phyloP scores from a whole-genome alignment of 108 stramenopile species.

The Cylindrotheca closterium region DNA sequence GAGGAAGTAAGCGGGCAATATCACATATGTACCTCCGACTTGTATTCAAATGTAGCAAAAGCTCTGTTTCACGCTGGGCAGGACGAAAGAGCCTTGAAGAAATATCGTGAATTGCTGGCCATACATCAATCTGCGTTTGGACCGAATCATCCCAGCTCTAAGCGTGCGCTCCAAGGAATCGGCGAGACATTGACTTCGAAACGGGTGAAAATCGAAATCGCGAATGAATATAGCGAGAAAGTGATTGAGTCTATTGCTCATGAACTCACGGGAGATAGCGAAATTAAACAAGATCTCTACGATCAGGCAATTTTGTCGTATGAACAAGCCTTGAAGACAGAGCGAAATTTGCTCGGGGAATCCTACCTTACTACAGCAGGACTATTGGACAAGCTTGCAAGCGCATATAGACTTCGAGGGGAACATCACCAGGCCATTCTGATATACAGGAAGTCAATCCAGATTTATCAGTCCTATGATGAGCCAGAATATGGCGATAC shows the following conservation, averaged over 20 bases:
- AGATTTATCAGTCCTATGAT: not conserved
- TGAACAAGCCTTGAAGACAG: not conserved
- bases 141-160: not conserved
- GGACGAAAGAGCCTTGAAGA: not conserved
- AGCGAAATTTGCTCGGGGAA: not conserved
- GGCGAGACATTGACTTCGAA: not conserved
- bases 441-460: not conserved
- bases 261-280: not conserved
- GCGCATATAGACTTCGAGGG: not conserved
- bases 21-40: constrained; percentile 2
- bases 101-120: not conserved
- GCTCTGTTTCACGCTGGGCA: not conserved
- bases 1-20: not conserved
- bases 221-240: not conserved
- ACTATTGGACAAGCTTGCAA: not conserved
- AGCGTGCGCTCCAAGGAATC: not conserved
- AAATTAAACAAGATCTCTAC: not conserved
- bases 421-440: not conserved
- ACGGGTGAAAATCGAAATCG: not conserved
- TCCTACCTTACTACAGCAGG: not conserved
- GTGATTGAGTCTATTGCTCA: not conserved
- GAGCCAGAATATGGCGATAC: not conserved
- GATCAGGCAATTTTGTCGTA: not conserved
- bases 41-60: not conserved
- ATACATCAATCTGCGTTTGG: not conserved